Base-by-base conservation (phyloP, 208 protist species). In the Endotrypanum monterogeii region DNA sequence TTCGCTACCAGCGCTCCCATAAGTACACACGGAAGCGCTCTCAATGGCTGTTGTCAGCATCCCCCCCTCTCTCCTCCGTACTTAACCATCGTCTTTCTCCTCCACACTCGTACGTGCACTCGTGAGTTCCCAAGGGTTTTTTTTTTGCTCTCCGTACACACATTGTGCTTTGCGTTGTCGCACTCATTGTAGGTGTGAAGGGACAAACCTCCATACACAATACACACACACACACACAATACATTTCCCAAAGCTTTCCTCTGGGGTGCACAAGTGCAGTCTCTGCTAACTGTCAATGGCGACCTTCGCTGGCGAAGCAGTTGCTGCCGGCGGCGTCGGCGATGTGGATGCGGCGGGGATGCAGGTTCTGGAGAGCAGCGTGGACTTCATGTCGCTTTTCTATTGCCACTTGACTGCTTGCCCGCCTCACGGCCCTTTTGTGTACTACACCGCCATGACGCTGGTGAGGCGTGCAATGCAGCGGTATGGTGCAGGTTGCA, bases 341-440 rank as follows among this genome's bases (percentile, higher is more conserved):
- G 80, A 78, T 9, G 79, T 30, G 12, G 76, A 73, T 2, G 37
- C 54, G 18, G 56, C 46, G 2, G 77, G 78, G 3, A 50, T 89
- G 9, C 68, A 67, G 1, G 52, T 82, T 1, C 28, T 94, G 37
- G 84, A 90, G 68, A 78, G 76, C 61, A 58, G 86, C 70, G 79
- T 81, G n/a, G 85, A 90, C 55, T 83, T 94, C 63, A 92, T 94
- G 88, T 73, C 76, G 6, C 82, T 93, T 52, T 87, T 93, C 71
- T 95, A 88, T 56, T 80, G 85, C 44, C 90, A 95, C 82, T 74
- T 95, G 57, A 73, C 84, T 14, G 79, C 67, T 18, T 91, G 88
- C 57, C 90, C 90, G 30, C 88, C 90, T 7, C 87, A 89, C 55
- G 90, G 90, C 3, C 88, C 90, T 0, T 95, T 95, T 70, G 73